Evolutionary conservation across 257 asterid species (phyloP).

Genomic region (Gardenia jasminoides): DNA sequence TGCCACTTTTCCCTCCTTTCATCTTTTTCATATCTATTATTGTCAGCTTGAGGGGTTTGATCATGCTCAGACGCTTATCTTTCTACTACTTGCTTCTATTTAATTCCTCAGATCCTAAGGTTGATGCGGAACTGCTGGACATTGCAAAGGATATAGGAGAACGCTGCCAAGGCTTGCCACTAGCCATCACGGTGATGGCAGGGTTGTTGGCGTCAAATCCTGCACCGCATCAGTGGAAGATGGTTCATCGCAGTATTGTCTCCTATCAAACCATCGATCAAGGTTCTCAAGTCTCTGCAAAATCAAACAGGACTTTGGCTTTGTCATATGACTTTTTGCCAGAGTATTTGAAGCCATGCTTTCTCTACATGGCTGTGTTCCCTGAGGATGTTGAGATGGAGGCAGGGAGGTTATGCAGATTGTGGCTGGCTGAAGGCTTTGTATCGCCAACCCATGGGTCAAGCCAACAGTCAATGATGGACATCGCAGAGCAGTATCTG

Average conservation of each 20-base stretch:
- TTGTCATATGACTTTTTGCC: neutral
- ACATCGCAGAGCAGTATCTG: neutral
- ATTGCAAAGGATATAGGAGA: neutral
- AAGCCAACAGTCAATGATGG: neutral
- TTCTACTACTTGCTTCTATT: neutral
- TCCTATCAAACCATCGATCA: neutral
- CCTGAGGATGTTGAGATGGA: neutral
- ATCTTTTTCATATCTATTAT: neutral
- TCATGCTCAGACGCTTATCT: neutral
- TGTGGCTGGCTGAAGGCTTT: constrained; percentile 17
- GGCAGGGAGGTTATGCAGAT: neutral
- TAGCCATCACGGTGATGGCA: neutral
- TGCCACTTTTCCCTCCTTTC: neutral
- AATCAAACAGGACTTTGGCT: neutral
- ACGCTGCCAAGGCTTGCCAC: constrained; percentile 1
- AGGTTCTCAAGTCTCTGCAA: neutral
- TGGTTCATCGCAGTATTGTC: neutral
- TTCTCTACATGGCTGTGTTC: neutral
- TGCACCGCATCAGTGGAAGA: neutral
- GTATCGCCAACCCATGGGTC: neutral
- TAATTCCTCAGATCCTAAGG: neutral
- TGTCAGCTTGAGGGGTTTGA: too few species aligned
- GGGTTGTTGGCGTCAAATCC: neutral
- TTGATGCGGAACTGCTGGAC: neutral
- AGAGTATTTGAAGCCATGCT: neutral